Evolutionary conservation across 768 basidiomycete genomes (phyloP), one percentile per base, ranked within the genome.

Genomic region (Boletus reticuloceps): DNA sequence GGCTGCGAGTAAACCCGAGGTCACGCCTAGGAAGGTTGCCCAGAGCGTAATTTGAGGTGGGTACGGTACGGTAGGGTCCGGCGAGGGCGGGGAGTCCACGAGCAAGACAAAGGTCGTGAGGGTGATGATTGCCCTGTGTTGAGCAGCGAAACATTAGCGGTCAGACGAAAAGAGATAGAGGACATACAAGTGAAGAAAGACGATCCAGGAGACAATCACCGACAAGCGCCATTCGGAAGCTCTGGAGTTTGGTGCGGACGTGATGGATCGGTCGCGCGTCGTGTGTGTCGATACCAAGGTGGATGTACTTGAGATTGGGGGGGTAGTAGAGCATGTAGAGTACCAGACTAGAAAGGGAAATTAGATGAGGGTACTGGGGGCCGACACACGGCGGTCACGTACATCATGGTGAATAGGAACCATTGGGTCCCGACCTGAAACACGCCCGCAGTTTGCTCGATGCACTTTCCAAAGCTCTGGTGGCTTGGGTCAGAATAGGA

Each of bases 291-390:
- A 76, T 64, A 47, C 75, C 71, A 10, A 79, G 62, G 45, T 77
- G 71, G 45, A 73, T 72, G 66, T 86, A 90, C 72, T 95, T 97
- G 66, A 89, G 83, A 63, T 90, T 83, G 7, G 79, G 73, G 0
- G 97, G 97, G 69, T 92, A 98, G 76, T 94, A 98, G 39, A 89
- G 75, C 75, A 99, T 86, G 74, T 91, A 98, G 3, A 99, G 82
- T 0, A 95, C 79, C 54, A 98, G 78, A 42, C 95, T 98, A 12
- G 60, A 36, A 17, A 9, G n/a, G 8, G 27, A 14, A 20, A 44
- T 17, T 25, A 48, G 14, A 49, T 31, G 42, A 22, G 17, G 38
- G 5, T n/a, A 43, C n/a, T 47, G 27, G 36, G 19, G 14, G 42
- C 3, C 6, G 10, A 49, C 51, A 22, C 20, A 14, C 3, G 27